These are phyloP conservation scores for Nakataea oryzae DNA, from an alignment of 2,329 filamentous ascomycete genomes.

Conservation along the genomic window DNA sequence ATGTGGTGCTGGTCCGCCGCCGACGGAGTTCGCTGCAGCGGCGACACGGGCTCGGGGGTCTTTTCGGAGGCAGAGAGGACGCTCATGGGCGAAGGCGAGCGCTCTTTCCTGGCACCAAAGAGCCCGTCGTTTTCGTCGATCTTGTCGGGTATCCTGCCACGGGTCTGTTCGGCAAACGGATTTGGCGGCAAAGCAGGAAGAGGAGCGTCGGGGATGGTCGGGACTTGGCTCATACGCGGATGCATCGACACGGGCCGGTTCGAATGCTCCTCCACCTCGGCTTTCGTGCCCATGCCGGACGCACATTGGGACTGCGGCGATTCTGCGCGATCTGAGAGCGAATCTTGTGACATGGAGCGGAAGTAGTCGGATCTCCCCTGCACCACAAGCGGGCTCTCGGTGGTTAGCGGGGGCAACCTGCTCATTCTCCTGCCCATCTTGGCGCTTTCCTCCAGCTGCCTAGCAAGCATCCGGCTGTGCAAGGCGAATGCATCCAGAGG, in stretches of 20 bases:
- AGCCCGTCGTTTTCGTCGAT: conserved; percentile 27
- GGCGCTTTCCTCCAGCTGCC: conserved; percentile 71
- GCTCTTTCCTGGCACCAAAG: conserved; percentile 46
- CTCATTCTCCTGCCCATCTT: conserved; percentile 71
- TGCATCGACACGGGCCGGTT: conserved; percentile 64
- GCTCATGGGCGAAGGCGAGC: conserved; percentile 45
- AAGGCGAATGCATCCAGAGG: conserved; percentile 91
- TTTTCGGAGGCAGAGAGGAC: conserved; percentile 10
- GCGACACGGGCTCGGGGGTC: conserved; percentile 4
- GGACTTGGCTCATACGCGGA: conserved; percentile 58
- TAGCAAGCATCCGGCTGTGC: conserved; percentile 79
- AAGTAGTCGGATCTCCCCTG: conserved; percentile 74
- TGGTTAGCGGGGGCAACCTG: conserved; percentile 71
- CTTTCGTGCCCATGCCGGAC: conserved; percentile 35
- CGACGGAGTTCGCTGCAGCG: conserved; percentile 1
- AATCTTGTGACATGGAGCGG: conserved; percentile 60
- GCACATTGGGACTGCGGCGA: conserved; percentile 17
- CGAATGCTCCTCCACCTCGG: conserved; percentile 45
- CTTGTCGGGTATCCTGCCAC: conserved; percentile 27
- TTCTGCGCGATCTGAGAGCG: conserved; percentile 35
- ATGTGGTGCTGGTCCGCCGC: not conserved
- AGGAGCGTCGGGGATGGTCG: conserved; percentile 35
- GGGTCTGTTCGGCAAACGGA: conserved; percentile 25
- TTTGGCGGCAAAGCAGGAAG: conserved; percentile 31
- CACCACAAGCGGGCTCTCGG: conserved; percentile 67